A percentile compares a stretch with the other conserved stretches of the same genome.
These are phyloP conservation scores for Zygoascus biomembranicola DNA, from an alignment of 805 yeast genomes.

Conservation along the genomic window DNA sequence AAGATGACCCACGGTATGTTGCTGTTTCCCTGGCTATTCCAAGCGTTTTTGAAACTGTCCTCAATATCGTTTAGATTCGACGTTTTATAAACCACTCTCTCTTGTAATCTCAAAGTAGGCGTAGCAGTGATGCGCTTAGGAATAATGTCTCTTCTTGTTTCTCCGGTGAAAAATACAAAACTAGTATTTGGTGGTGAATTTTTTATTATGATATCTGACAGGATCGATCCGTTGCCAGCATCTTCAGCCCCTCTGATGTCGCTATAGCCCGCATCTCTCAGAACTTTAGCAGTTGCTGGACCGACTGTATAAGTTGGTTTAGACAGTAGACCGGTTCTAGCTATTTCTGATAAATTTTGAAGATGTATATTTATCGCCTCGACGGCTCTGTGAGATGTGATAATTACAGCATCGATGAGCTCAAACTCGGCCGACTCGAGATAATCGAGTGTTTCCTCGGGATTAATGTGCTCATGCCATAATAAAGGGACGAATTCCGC, in stretches of 20 bases:
- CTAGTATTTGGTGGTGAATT: constrained; percentile 11
- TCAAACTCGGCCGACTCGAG: constrained; percentile 39
- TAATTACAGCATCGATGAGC: constrained; percentile 45
- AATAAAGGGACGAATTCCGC: constrained; percentile 67
- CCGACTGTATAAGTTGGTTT: constrained; percentile 77
- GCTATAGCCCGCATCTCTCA: constrained; percentile 53
- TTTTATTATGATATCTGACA: constrained; percentile 54
- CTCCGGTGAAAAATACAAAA: constrained; percentile 73
- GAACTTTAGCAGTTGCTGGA: constrained; percentile 66
- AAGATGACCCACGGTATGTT: constrained; percentile 62
- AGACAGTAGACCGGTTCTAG: constrained; percentile 14
- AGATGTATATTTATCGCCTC: constrained; percentile 40
- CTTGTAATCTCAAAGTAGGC: constrained; percentile 41
- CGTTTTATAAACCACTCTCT: constrained; percentile 65
- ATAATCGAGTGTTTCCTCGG: constrained; percentile 35
- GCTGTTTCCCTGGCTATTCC: constrained; percentile 4
- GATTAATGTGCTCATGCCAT: constrained; percentile 50
- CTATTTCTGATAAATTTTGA: constrained; percentile 5
- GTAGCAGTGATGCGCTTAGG: constrained; percentile 46
- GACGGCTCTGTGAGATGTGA: constrained; percentile 89
- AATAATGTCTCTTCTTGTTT: constrained; percentile 69
- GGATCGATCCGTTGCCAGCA: constrained; percentile 73
- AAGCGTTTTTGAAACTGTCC: constrained; percentile 20
- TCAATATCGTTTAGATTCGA: constrained; percentile 40
- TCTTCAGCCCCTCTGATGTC: constrained; percentile 62